Evolutionary conservation across 2,329 filamentous ascomycete species (phyloP), one percentile per base, ranked within the genome.

Genomic region (Aspergillus tanneri): DNA sequence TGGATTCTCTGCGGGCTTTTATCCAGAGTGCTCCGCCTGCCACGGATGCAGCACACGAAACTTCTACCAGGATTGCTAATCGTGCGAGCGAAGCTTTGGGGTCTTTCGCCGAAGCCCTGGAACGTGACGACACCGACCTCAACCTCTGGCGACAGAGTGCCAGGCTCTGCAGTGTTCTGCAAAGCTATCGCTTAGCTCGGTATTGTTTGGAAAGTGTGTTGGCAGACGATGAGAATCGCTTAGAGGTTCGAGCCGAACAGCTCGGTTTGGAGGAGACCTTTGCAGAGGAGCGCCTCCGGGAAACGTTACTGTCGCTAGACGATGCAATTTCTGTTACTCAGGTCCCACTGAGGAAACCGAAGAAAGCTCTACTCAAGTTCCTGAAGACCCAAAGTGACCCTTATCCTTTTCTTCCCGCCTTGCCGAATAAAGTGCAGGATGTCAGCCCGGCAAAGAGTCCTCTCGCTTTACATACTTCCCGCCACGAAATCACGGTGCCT

Each of bases 1-100:
- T 99, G n/a, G 92, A 99, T 65, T 75, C 73, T 49, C 81, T 86
- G 57, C 84, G 77, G 58, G 73, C 81, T 67, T 77, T 71, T 35
- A 55, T 78, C 18, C 58, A 60, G 23, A 55, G 50, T 16, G 18
- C 46, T 16, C 28, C 49, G 30, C 52, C 52, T 0, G 25, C 61
- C 14, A 57, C 61, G 5, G 30, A 34, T 10, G 9, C 38, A 36
- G 43, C 53, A 5, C 46, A 50, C 11, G 53, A 60, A 2, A 38
- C 54, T 18, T 43, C 50, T 7, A 39, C 34, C 12, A 55, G 64
- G 7, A 57, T 66, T 24, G 60, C 63, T n/a, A 67, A 70, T 6
- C 63, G 70, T 19, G 71, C 74, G 1, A 65, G 56, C 19, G 58
- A 67, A 18, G 75, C 77, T 10, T 62, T 85, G 14, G 61, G 68